phyloP scores from a whole-genome alignment of 176 grass and related monocot species.

The Ampelocalamus luodianensis region DNA sequence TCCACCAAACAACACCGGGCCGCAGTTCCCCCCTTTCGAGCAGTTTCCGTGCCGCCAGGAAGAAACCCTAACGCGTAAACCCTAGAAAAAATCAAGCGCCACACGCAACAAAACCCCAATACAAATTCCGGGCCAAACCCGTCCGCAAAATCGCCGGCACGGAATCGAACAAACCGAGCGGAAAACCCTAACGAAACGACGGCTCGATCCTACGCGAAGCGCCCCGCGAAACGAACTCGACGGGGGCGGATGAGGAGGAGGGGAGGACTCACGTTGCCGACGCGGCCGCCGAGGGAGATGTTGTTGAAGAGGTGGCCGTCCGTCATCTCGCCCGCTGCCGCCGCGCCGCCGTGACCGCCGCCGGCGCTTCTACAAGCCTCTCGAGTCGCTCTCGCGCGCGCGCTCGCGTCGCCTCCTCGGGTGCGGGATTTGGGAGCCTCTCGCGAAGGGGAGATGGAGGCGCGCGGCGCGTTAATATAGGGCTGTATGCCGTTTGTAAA shows the following conservation, averaged over 20 bases:
- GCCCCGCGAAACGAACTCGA: background rate
- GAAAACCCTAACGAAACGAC: background rate
- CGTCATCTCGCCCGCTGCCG: slow-evolving; percentile 35
- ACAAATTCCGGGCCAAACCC: background rate
- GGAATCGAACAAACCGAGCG: background rate
- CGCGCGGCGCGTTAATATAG: too few relatives aligned
- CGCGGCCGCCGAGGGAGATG: slow-evolving; percentile 83
- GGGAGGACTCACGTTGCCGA: slow-evolving; percentile 64
- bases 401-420: background rate
- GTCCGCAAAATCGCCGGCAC: background rate
- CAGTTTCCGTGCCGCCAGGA: background rate
- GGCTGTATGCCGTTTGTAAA: too few relatives aligned
- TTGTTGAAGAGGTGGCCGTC: slow-evolving; percentile 70
- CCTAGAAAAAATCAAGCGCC: slow-evolving; percentile 2
- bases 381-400: background rate
- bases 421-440: slow-evolving; percentile 30
- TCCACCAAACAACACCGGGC: background rate
- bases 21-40: background rate
- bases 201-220: background rate
- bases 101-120: background rate
- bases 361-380: background rate
- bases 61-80: slow-evolving; percentile 33
- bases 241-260: background rate
- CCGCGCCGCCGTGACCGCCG: background rate
- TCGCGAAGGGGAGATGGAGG: background rate